phyloP scores from a whole-genome alignment of 2,329 filamentous ascomycete genomes.

The Botrytis pseudocinerea region DNA sequence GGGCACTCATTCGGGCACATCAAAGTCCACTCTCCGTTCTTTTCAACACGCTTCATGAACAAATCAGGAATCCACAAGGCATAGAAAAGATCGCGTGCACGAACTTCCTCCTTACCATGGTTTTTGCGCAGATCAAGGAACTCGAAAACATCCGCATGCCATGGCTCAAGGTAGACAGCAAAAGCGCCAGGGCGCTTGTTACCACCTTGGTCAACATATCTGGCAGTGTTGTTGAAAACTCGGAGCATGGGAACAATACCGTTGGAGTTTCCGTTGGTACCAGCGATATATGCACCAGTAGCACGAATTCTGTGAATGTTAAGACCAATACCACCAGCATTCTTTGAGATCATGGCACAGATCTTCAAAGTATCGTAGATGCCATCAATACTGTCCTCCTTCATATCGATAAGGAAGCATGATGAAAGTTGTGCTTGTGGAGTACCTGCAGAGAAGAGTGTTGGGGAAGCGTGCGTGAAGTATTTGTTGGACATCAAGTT shows the following conservation, averaged over 20 bases:
- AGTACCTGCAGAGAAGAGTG: constrained; percentile 96
- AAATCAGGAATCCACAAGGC: constrained; percentile 98
- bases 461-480: constrained; percentile 97
- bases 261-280: constrained; percentile 97
- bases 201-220: constrained; percentile 97
- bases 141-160: constrained; percentile 97
- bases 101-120: constrained; percentile 97
- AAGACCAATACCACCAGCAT: constrained; percentile 94
- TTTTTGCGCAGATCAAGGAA: constrained; percentile 99
- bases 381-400: constrained; percentile 98
- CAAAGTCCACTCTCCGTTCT: constrained; percentile 94
- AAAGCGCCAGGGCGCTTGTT: constrained; percentile 99
- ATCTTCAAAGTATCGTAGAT: constrained; percentile 99
- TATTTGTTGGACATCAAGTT: constrained; percentile 98
- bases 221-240: constrained; percentile 98
- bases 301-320: constrained; percentile 96
- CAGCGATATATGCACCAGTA: constrained; percentile 96
- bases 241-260: constrained; percentile 97
- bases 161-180: constrained; percentile 97
- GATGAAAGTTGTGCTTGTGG: constrained; percentile 93
- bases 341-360: constrained; percentile 99
- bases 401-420: constrained; percentile 99
- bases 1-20: constrained; percentile 98
- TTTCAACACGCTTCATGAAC: constrained; percentile 99
- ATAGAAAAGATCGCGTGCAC: constrained; percentile 95